These are phyloP conservation scores for Nicotiana obtusifolia DNA, from an alignment of 257 asterid species.

Conservation along the genomic window DNA sequence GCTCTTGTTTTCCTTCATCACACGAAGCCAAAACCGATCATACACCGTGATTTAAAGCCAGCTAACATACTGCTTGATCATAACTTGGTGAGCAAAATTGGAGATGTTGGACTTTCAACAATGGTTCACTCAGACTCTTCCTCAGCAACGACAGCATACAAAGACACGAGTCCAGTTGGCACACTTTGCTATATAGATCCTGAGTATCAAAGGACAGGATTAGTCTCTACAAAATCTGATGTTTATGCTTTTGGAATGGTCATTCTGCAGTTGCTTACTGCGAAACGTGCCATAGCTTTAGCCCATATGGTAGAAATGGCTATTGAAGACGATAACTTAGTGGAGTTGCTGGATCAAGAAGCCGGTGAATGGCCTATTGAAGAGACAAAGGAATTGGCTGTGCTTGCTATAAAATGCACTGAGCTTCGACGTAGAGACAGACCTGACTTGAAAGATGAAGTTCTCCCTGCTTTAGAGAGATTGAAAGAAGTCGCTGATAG, in stretches of 20 bases:
- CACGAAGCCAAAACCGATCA: constrained; percentile 61
- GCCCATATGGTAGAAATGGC: constrained; percentile 60
- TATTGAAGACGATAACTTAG: constrained; percentile 26
- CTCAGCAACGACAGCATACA: constrained; percentile 19
- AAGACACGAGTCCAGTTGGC: constrained; percentile 54
- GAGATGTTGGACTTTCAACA: constrained; percentile 80
- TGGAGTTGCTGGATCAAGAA: constrained; percentile 46
- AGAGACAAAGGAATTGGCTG: constrained; percentile 50
- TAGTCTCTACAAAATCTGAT: constrained; percentile 58
- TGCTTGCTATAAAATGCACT: constrained; percentile 62
- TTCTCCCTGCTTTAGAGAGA: constrained; percentile 59
- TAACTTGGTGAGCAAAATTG: constrained; percentile 75
- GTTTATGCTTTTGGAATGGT: constrained; percentile 80
- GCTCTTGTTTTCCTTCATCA: constrained; percentile 76
- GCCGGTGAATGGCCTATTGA: constrained; percentile 71
- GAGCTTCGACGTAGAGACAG: constrained; percentile 64
- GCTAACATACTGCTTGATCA: constrained; percentile 83
- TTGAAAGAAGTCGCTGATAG: constrained; percentile 48
- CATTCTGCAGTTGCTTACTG: constrained; percentile 64
- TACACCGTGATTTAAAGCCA: constrained; percentile 92
- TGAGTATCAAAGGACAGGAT: constrained; percentile 84
- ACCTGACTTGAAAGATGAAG: constrained; percentile 50
- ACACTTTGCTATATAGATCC: constrained; percentile 86
- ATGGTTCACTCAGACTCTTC: constrained; percentile 42
- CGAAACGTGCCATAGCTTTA: constrained; percentile 62